These are phyloP conservation scores for Dissophora ornata DNA, from an alignment of 192 early-diverging fungal genomes.

Conservation along the genomic window DNA sequence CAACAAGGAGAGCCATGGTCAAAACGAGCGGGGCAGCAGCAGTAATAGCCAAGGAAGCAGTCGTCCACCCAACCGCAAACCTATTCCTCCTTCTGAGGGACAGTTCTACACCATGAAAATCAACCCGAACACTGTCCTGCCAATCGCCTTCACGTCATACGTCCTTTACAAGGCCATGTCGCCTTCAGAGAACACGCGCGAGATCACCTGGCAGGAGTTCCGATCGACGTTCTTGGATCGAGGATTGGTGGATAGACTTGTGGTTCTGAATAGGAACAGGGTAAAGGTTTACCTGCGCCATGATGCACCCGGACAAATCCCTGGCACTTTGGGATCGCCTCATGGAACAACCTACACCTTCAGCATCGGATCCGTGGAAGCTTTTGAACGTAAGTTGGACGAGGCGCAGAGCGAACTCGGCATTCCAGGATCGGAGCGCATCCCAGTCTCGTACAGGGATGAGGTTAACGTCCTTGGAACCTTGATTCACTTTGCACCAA, in stretches of 20 bases:
- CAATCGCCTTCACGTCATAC: constrained; percentile 59
- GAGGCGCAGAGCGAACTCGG: constrained; percentile 92
- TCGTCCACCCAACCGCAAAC: constrained; percentile 24
- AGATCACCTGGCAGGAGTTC: constrained; percentile 97
- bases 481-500: constrained; percentile 93
- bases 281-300: constrained; percentile 82
- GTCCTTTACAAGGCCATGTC: constrained; percentile 61
- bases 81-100: constrained; percentile 50
- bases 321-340: constrained; percentile 23
- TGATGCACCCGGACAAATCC: constrained; percentile 55
- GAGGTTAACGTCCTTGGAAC: constrained; percentile 83
- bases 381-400: constrained; percentile 93
- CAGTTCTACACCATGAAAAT: constrained; percentile 53
- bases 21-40: too few relatives aligned
- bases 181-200: constrained; percentile 60
- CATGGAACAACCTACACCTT: constrained; percentile 73
- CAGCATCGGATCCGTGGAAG: constrained; percentile 94
- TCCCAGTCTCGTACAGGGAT: constrained; percentile 94
- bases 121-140: constrained; percentile 60
- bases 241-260: constrained; percentile 91
- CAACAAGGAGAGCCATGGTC: constrained; percentile 16
- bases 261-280: constrained; percentile 88
- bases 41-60: constrained; percentile 4
- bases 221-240: constrained; percentile 90
- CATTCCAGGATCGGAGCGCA: constrained; percentile 89